These are phyloP conservation scores for Arachnomyces sp. DNA, from an alignment of 2,329 filamentous ascomycete species.

Conservation along the genomic window DNA sequence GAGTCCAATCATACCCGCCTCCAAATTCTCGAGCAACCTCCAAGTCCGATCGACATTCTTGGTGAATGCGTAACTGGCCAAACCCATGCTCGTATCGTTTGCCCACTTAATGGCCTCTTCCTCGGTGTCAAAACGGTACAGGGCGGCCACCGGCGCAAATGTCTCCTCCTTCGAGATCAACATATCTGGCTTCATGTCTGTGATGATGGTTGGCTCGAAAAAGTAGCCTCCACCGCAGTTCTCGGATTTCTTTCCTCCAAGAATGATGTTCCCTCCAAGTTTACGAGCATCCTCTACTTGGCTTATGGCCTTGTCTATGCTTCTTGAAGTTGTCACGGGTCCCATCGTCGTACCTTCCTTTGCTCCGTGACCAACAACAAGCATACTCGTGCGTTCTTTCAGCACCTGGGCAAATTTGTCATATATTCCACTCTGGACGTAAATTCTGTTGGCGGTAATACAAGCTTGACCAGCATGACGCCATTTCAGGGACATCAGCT, in stretches of 20 bases:
- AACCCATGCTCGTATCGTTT: conserved; percentile 58
- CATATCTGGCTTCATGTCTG: conserved; percentile 53
- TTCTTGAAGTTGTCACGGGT: conserved; percentile 51
- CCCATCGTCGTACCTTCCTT: conserved; percentile 51
- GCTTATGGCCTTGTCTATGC: conserved; percentile 47
- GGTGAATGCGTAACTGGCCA: conserved; percentile 62
- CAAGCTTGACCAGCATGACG: conserved; percentile 30
- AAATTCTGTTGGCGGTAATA: conserved; percentile 30
- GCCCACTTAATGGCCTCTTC: conserved; percentile 54
- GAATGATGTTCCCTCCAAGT: conserved; percentile 55
- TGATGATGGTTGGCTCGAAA: conserved; percentile 61
- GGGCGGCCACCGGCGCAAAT: conserved; percentile 57
- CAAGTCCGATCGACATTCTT: conserved; percentile 60
- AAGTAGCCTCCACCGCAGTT: conserved; percentile 58
- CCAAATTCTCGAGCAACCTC: conserved; percentile 59
- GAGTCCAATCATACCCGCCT: conserved; percentile 63
- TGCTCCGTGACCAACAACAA: conserved; percentile 56
- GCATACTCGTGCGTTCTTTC: conserved; percentile 43
- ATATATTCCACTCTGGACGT: conserved; percentile 28
- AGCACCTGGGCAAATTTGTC: conserved; percentile 50
- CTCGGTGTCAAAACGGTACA: conserved; percentile 60
- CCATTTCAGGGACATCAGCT: conserved; percentile 27
- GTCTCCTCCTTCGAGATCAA: conserved; percentile 52
- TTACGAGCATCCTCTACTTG: conserved; percentile 59
- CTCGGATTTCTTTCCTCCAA: conserved; percentile 46